These are phyloP conservation scores for Neurospora tetrasperma DNA, from an alignment of 495 filamentous ascomycete genomes.

Conservation along the genomic window DNA sequence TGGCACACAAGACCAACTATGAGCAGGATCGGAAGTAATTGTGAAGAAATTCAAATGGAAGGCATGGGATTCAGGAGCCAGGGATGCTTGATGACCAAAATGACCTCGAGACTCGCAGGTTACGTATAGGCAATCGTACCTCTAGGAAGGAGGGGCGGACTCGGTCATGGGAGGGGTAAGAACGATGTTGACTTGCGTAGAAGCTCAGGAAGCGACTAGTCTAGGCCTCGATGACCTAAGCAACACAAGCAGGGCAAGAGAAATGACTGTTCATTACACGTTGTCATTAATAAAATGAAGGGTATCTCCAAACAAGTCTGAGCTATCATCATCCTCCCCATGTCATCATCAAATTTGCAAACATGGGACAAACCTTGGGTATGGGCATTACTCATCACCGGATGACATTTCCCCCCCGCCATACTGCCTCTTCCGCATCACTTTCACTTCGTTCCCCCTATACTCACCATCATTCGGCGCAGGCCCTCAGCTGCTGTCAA, in stretches of 20 bases:
- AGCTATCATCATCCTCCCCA: not conserved
- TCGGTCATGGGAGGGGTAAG: no score
- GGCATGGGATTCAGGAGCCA: no score
- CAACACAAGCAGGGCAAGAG: no score
- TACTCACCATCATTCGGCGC: not conserved
- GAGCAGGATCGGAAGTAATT: no score
- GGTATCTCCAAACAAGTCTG: not conserved
- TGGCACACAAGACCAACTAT: no score
- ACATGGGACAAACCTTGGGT: not conserved
- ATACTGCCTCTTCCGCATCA: not conserved
- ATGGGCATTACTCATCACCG: not conserved
- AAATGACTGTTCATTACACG: not conserved
- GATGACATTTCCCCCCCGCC: not conserved
- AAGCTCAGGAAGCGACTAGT: not conserved
- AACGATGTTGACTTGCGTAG: no score
- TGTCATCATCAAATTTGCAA: not conserved
- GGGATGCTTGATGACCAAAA: no score
- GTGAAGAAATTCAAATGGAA: no score
- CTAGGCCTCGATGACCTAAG: no score
- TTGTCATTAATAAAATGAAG: not conserved
- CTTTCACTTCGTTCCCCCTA: not conserved
- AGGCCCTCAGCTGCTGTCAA: not conserved
- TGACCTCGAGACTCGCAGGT: no score
- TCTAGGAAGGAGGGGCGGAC: no score
- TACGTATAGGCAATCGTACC: no score